Conservation (phyloP, 257 asterid genomes). For the Solanum paucissectum region DNA sequence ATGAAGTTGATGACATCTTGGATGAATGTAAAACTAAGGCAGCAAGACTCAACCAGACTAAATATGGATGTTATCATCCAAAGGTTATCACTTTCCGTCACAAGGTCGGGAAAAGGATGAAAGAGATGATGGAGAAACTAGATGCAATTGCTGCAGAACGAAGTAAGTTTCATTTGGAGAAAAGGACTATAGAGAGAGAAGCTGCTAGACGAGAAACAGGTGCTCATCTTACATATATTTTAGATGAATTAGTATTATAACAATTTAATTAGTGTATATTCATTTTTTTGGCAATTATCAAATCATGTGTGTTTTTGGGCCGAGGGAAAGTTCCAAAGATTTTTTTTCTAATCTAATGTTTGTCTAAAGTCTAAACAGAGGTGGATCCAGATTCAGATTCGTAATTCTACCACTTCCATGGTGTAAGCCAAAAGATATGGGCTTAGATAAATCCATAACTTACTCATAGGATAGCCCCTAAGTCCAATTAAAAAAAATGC, state of each 20-base stretch:
- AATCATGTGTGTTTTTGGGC: neutral
- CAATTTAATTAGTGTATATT: too few species aligned
- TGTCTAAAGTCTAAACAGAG: neutral
- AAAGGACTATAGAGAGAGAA: neutral
- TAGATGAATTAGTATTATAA: too few species aligned
- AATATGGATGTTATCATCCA: neutral
- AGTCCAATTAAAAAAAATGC: too few species aligned
- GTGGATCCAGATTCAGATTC: too few species aligned
- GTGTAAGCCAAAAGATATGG: too few species aligned
- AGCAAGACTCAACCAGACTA: neutral
- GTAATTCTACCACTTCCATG: too few species aligned
- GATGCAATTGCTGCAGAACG: slow-evolving; percentile 9
- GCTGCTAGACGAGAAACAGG: neutral
- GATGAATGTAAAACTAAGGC: neutral
- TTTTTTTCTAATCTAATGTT: too few species aligned
- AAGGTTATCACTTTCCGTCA: neutral
- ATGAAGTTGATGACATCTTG: neutral
- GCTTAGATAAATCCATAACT: too few species aligned
- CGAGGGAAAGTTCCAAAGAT: neutral
- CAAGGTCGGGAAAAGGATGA: slow-evolving; percentile 8
- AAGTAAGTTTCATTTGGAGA: neutral
- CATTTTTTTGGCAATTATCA: neutral
- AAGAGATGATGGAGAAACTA: neutral
- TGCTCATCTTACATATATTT: neutral
- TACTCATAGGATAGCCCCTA: too few species aligned